Evolutionary conservation across 225 moss, liverwort and hornwort species (phyloP).

Genomic region (Ulota crispa): DNA sequence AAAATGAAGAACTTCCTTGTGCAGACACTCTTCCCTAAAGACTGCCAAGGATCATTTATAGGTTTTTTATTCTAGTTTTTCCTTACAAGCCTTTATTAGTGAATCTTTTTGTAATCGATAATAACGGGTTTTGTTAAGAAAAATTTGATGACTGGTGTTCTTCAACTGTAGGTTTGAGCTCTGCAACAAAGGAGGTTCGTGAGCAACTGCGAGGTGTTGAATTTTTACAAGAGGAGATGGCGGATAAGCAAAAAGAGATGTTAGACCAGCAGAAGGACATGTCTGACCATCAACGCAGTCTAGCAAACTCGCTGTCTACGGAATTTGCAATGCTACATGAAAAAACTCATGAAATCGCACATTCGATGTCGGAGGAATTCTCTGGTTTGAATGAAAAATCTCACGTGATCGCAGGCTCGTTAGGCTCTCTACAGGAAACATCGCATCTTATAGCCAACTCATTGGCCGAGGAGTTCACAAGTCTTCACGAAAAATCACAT

Average conservation of each 20-base stretch:
- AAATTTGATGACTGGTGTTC: not conserved
- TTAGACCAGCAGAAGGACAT: slow-evolving; percentile 46
- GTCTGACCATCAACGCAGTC: slow-evolving; percentile 35
- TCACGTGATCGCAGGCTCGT: slow-evolving; percentile 44
- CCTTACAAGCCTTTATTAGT: not conserved
- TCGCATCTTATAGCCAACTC: slow-evolving; percentile 43
- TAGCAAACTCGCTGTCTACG: slow-evolving; percentile 45
- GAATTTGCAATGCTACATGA: slow-evolving; percentile 46
- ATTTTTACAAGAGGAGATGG: slow-evolving; percentile 46
- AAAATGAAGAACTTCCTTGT: not conserved
- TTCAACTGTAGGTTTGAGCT: slow-evolving; percentile 40
- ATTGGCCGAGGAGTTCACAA: slow-evolving; percentile 45
- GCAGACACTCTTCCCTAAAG: not conserved
- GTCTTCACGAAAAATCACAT: slow-evolving; percentile 43
- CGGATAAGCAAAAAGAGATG: slow-evolving; percentile 42
- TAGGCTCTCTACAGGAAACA: slow-evolving; percentile 41
- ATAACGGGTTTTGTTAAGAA: not conserved
- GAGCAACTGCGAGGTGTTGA: slow-evolving; percentile 51
- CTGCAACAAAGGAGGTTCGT: slow-evolving; percentile 49
- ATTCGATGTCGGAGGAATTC: slow-evolving; percentile 48
- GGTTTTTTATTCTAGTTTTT: not conserved
- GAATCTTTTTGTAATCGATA: not conserved
- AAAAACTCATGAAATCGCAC: slow-evolving; percentile 46
- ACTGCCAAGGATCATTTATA: not conserved
- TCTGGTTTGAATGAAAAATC: slow-evolving; percentile 45